Evolutionary conservation across 2,329 filamentous ascomycete genomes (phyloP).

Genomic region (Mycocentrospora acerina): DNA sequence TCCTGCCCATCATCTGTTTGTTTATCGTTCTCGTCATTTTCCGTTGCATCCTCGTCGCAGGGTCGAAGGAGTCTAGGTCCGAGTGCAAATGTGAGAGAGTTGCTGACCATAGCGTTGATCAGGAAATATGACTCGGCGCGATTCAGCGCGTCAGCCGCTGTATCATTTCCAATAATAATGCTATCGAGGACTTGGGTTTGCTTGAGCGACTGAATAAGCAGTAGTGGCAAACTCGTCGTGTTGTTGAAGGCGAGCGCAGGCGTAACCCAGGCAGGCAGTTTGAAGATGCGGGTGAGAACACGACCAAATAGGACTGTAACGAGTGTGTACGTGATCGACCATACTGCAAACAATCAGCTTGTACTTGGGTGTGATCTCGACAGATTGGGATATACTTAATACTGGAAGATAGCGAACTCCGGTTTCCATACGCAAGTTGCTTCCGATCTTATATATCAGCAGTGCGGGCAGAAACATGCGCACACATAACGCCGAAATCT

Average conservation of each 20-base stretch:
- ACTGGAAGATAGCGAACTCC: conserved; percentile 52
- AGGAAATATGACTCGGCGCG: conserved; percentile 67
- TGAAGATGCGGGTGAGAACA: conserved; percentile 47
- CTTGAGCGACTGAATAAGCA: conserved; percentile 55
- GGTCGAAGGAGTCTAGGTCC: conserved; percentile 60
- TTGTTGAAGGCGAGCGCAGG: conserved; percentile 60
- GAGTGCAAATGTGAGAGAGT: conserved; percentile 64
- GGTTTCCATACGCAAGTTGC: conserved; percentile 52
- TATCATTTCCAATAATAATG: conserved; percentile 49
- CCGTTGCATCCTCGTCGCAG: conserved; percentile 44
- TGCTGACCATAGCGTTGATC: conserved; percentile 64
- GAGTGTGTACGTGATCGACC: conserved; percentile 54
- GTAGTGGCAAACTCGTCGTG: conserved; percentile 56
- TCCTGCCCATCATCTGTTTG: conserved; percentile 18
- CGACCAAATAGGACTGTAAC: conserved; percentile 53
- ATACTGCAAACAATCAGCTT: conserved; percentile 40
- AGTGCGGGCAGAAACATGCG: conserved; percentile 57
- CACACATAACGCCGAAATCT: conserved; percentile 56
- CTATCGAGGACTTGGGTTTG: conserved; percentile 58
- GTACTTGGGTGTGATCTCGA: conserved; percentile 8
- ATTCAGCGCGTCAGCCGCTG: conserved; percentile 52
- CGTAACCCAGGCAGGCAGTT: conserved; percentile 56
- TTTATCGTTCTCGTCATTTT: conserved; percentile 30
- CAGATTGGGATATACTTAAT: conserved; percentile 38
- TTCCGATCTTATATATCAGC: conserved; percentile 56